Conservation (phyloP, 2,329 filamentous ascomycete genomes). For the Hymenoscyphus scutula region DNA sequence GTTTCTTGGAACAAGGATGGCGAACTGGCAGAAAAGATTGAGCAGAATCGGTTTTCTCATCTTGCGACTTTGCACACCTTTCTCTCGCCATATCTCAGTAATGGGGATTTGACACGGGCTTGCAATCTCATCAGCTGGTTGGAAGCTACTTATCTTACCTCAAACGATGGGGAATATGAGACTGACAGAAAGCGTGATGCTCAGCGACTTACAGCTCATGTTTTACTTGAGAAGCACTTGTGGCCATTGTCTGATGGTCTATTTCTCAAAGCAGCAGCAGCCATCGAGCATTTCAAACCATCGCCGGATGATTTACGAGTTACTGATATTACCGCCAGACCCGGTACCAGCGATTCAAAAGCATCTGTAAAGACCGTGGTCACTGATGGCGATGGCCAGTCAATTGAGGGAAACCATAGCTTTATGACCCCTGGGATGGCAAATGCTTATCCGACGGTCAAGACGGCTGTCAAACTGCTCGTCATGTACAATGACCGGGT, state of each 20-base stretch:
- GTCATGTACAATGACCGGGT: constrained; percentile 53
- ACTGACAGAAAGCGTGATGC: constrained; percentile 25
- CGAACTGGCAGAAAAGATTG: constrained; percentile 31
- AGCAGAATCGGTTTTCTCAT: constrained; percentile 32
- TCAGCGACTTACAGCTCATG: constrained; percentile 28
- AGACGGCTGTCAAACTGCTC: constrained; percentile 56
- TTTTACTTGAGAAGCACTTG: constrained; percentile 32
- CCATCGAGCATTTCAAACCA: constrained; percentile 35
- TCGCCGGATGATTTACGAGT: constrained; percentile 30
- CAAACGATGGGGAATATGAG: constrained; percentile 29
- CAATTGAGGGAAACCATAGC: constrained; percentile 46
- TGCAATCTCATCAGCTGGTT: constrained; percentile 34
- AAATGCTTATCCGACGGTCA: constrained; percentile 57
- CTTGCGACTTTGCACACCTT: constrained; percentile 31
- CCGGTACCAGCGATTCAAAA: constrained; percentile 45
- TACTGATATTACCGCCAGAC: constrained; percentile 13
- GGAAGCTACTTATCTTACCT: constrained; percentile 32
- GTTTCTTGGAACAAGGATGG: constrained; percentile 31
- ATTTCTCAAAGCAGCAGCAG: constrained; percentile 33
- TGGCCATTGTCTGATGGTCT: constrained; percentile 34
- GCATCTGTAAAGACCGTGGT: constrained; percentile 6
- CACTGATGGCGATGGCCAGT: constrained; percentile 17
- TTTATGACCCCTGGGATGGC: constrained; percentile 54
- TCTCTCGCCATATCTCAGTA: constrained; percentile 30
- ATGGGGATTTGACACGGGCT: constrained; percentile 30